These are phyloP conservation scores for Citrus medica DNA, from an alignment of 345 rosid species.

Conservation along the genomic window DNA sequence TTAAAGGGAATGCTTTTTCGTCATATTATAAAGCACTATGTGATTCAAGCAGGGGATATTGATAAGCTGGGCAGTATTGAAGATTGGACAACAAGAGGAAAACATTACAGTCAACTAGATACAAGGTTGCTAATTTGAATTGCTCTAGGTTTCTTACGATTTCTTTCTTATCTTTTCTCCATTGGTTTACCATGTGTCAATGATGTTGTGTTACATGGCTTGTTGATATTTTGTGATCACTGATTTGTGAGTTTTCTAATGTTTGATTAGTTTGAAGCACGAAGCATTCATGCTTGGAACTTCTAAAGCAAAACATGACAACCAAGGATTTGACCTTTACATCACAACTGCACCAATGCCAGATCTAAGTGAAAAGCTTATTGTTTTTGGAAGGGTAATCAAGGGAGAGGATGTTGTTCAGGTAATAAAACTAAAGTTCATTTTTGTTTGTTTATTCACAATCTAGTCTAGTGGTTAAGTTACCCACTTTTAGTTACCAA, in stretches of 20 bases:
- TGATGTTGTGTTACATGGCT: background rate
- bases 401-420: conserved; percentile 63
- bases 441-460: background rate
- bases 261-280: conserved; percentile 50
- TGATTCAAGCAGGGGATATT: conserved; percentile 57
- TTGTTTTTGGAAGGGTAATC: conserved; percentile 54
- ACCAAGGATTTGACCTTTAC: conserved; percentile 55
- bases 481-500: background rate
- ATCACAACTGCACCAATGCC: conserved; percentile 60
- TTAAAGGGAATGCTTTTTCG: conserved; percentile 62
- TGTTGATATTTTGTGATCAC: background rate
- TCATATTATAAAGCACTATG: conserved; percentile 53
- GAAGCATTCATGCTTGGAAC: conserved; percentile 77
- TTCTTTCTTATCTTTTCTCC: background rate
- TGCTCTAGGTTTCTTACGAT: background rate
- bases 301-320: conserved; percentile 43
- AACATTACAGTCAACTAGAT: conserved; percentile 33
- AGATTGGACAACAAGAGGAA: conserved; percentile 58
- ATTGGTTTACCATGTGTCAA: background rate
- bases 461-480: background rate
- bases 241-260: conserved; percentile 2
- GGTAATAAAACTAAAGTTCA: conserved; percentile 20
- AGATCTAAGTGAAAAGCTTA: conserved; percentile 58
- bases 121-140: conserved; percentile 33
- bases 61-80: conserved; percentile 33